These are phyloP conservation scores for Brettanomyces bruxellensis DNA, from an alignment of 805 yeast species.

Conservation along the genomic window DNA sequence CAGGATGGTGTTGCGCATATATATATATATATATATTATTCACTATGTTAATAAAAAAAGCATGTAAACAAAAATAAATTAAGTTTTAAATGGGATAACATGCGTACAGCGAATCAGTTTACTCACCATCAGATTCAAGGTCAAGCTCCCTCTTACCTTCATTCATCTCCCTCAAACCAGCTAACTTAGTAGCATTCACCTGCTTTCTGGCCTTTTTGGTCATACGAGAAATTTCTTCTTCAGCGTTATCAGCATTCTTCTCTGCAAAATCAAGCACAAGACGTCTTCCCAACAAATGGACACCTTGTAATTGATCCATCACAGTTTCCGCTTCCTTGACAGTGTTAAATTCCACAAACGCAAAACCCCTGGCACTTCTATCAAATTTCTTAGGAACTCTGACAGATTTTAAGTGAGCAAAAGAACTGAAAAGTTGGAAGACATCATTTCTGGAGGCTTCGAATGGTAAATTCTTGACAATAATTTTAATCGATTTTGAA, in stretches of 20 bases:
- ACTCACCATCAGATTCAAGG: constrained; percentile 41
- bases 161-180: constrained; percentile 52
- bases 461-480: constrained; percentile 94
- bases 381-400: constrained; percentile 96
- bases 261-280: constrained; percentile 90
- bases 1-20: background rate
- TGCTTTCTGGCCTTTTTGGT: constrained; percentile 77
- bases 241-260: constrained; percentile 72
- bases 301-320: constrained; percentile 88
- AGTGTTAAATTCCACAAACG: constrained; percentile 85
- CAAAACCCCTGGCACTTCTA: constrained; percentile 93
- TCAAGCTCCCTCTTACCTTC: constrained; percentile 67
- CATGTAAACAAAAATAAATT: background rate
- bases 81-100: background rate
- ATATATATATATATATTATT: background rate
- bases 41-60: background rate
- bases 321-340: constrained; percentile 91
- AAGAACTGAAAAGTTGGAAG: constrained; percentile 86
- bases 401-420: constrained; percentile 90
- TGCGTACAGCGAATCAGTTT: constrained; percentile 2
- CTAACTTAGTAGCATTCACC: constrained; percentile 65
- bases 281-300: constrained; percentile 92
- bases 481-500: constrained; percentile 59
- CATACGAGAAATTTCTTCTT: constrained; percentile 86
- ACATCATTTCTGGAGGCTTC: constrained; percentile 91